Evolutionary conservation across 169 alveolate genomes (phyloP).

Genomic region (Plasmodium ovale): DNA sequence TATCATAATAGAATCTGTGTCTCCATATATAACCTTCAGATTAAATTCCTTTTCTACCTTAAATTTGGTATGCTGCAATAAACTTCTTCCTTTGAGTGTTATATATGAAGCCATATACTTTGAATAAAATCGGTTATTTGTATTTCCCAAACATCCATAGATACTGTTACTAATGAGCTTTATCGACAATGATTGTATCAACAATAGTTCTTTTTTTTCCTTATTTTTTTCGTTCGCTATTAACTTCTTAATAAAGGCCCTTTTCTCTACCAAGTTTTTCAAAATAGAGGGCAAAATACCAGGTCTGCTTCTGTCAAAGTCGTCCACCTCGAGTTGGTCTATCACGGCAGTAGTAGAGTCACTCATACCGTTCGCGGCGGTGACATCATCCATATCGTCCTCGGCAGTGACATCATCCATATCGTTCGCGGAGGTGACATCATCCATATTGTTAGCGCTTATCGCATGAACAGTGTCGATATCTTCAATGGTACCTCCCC

Average conservation of each 20-base stretch:
- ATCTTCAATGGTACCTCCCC: constrained; percentile 7
- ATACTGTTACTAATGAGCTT: constrained; percentile 98
- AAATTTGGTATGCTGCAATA: constrained; percentile 91
- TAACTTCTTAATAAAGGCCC: constrained; percentile 79
- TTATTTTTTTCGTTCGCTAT: constrained; percentile 87
- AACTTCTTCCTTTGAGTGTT: constrained; percentile 91
- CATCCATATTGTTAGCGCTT: background rate
- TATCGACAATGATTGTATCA: constrained; percentile 96
- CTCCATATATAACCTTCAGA: constrained; percentile 98
- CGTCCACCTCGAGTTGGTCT: constrained; percentile 66
- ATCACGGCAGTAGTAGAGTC: constrained; percentile 75
- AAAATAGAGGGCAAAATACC: constrained; percentile 93
- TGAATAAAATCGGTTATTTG: constrained; percentile 97
- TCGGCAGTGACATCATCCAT: constrained; percentile 78
- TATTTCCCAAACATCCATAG: constrained; percentile 99
- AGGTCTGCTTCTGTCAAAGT: constrained; percentile 73
- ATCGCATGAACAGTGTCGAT: constrained; percentile 75
- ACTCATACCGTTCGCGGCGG: constrained; percentile 36
- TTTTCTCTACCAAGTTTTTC: constrained; percentile 88
- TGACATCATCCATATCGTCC: constrained; percentile 80
- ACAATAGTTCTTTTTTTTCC: constrained; percentile 88
- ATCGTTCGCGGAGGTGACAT: constrained; percentile 77
- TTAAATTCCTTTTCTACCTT: constrained; percentile 93
- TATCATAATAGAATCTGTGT: constrained; percentile 99
- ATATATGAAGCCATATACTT: constrained; percentile 98